Evolutionary conservation across 2,329 filamentous ascomycete genomes (phyloP), one percentile per base, ranked within the genome.

Genomic region (Falciphora oryzae): DNA sequence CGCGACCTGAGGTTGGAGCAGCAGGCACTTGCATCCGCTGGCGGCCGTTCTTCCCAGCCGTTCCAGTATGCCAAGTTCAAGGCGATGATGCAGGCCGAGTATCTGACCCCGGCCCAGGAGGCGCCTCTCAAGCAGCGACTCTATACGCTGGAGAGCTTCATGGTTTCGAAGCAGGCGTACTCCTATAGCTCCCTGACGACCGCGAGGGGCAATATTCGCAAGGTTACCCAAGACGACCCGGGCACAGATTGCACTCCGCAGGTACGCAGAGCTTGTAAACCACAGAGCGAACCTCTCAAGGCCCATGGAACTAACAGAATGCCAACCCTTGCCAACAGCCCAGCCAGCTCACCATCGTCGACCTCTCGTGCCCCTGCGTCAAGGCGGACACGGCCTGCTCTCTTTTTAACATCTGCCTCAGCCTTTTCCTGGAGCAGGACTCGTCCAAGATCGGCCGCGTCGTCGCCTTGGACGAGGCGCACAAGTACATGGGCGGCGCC

Each of bases 381-480:
- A 87, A 87, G 0, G 74, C 85, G 0, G 83, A 87, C 29, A 85
- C 83, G 53, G 89, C 89, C 0, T 94, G 90, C 70, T 80, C 84
- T 0, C 76, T 94, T 0, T 94, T 94, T 74, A 87, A 89, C 63
- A 88, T 93, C 57, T 89, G 85, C 27, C 77, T 94, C 1, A 81
- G 81, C 2, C 75, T 91, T 0, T 92, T 91, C 70, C 74, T 91
- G 0, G 83, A 89, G 65, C 79, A 85, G 60, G 74, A 80, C 0
- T 31, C 61, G 11, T 67, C 73, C 0, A 73, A 72, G 0, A 70
- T 80, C 0, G 85, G 88, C 0, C 81, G 86, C 5, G 78, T 93
- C 53, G 75, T 93, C 18, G 89, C 89, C 0, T 77, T 93, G 0
- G 90, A 94, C 67, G 90, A 94, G 71, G 91, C 91, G 0, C 91